Evolutionary conservation across 495 filamentous ascomycete genomes (phyloP), one percentile per base, ranked within the genome.

Genomic region (Penicillium steckii): DNA sequence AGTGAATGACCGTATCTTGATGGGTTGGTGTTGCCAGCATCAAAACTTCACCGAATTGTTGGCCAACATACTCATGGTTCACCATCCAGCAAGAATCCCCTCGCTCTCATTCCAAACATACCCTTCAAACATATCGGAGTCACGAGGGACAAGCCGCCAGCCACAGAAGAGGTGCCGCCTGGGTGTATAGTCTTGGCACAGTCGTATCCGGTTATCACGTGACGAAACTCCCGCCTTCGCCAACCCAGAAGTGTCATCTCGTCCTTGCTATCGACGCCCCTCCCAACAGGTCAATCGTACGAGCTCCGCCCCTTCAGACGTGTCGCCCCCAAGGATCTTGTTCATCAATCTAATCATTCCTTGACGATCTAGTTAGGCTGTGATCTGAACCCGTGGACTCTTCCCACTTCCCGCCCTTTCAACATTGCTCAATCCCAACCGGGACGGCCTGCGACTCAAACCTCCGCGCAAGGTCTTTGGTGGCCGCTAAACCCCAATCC

Each of bases 171-270:
- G 32, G 6, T 10, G 3, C 6, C 32, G 5, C 6, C 32, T 35
- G 12, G 18, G 32, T 48, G 41, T 26, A 48, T 30, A 49, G 55
- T 53, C 64, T 69, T 68, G 67, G 65, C 68, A 40, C 38, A 53
- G 53, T 57, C 56, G 56, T 56, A 56, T 57, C 56, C 55, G 57
- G 56, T 52, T 68, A 60, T 71, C 67, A 71, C 60, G 50, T 45
- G 51, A 57, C 7, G 22, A 47, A 46, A 68, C 72, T 73, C 69
- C 67, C 69, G 70, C 73, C 67, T 67, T 71, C 61, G 68, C 69
- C 65, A 68, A 65, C 58, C 67, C 66, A 66, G 53, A 55, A 59
- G 43, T 59, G 64, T 69, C 67, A 63, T 61, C 58, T 64, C 46
- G 59, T 56, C 32, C 50, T 46, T 50, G 50, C 45, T 53, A 57